phyloP scores from a whole-genome alignment of 2,329 filamentous ascomycete species.

The Magnaporthales sp. region DNA sequence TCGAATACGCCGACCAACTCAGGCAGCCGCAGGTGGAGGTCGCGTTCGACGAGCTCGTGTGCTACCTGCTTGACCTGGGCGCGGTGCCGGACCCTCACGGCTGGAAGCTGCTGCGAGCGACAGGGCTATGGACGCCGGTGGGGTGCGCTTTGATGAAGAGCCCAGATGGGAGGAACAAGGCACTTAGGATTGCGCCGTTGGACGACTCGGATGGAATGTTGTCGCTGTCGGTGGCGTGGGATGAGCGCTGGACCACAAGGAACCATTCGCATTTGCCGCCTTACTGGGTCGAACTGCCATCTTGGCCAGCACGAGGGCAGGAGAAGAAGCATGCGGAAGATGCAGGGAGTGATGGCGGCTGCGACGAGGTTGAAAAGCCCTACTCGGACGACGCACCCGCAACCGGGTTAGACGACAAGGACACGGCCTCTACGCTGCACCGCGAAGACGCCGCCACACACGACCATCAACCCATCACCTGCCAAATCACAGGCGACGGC shows the following conservation, averaged over 20 bases:
- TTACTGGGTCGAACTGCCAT: conserved; percentile 47
- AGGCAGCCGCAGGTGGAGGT: conserved; percentile 44
- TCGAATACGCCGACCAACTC: conserved; percentile 52
- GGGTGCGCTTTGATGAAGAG: conserved; percentile 48
- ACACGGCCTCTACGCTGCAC: neutral
- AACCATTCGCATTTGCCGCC: conserved; percentile 45
- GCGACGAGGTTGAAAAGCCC: neutral
- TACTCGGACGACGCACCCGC: neutral
- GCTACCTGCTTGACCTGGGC: conserved; percentile 54
- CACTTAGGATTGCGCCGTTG: conserved; percentile 43
- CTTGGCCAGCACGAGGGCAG: conserved; percentile 15
- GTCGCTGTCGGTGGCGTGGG: conserved; percentile 49
- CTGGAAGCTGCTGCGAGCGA: conserved; percentile 46
- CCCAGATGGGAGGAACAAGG: conserved; percentile 37
- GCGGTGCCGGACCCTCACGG: conserved; percentile 51
- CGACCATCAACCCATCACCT: conserved; percentile 27
- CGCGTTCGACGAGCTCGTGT: conserved; percentile 49
- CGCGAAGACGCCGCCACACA: neutral
- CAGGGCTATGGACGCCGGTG: conserved; percentile 51
- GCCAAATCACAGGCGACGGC: conserved; percentile 39
- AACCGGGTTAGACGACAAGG: neutral
- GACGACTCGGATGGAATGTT: conserved; percentile 54
- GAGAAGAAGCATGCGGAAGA: conserved; percentile 4
- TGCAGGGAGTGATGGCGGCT: conserved; percentile 10
- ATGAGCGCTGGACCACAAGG: conserved; percentile 42